Evolutionary conservation across 805 yeast species (phyloP), one percentile per base, ranked within the genome.

Genomic region (Helenozyma baotianmanensis): DNA sequence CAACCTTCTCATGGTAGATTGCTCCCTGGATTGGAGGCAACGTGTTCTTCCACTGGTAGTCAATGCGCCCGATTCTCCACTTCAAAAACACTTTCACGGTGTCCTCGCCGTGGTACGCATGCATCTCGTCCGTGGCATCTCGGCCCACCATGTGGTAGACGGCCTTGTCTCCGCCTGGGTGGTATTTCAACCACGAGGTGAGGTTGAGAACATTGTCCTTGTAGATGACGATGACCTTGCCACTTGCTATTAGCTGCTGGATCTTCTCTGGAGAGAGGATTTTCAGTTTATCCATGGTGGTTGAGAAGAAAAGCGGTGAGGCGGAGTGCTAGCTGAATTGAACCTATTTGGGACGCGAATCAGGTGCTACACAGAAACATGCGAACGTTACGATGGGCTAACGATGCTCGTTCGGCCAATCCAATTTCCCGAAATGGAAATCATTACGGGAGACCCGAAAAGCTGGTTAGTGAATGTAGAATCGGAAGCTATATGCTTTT

Each of bases 1-100:
- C n/a, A n/a, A n/a, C n/a, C n/a, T n/a, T n/a, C 18, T 33, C 36
- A 2, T 40, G 27, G 36, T 62, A 63, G 10, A 48, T 32, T 1
- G 86, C 95, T 10, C 95, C 95, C 58, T 86, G 95, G 42, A 87
- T 84, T 1, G 96, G 96, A 4, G 96, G 96, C 21, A 83, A 53
- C 54, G 87, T 58, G 56, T 84, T 82, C 33, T 64, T 65, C 96
- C 96, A 87, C 8, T 63, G 62, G 37, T 65, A 56, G 35, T 78
- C 76, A 6, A 86, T 76, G 9, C 48, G 53, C 1, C 96, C 96
- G 10, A 87, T 70, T 35, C 62, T 71, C 73, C 74, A 88, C 24
- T 58, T 68, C n/a, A 53, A 48, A 54, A 84, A 81, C 0, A 58
- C 56, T 3, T 39, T 29, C 7, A 72, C 60, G 0, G 92, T 74